These are phyloP conservation scores for Neofusicoccum cordaticola DNA, from an alignment of 2,329 filamentous ascomycete species.

Conservation along the genomic window DNA sequence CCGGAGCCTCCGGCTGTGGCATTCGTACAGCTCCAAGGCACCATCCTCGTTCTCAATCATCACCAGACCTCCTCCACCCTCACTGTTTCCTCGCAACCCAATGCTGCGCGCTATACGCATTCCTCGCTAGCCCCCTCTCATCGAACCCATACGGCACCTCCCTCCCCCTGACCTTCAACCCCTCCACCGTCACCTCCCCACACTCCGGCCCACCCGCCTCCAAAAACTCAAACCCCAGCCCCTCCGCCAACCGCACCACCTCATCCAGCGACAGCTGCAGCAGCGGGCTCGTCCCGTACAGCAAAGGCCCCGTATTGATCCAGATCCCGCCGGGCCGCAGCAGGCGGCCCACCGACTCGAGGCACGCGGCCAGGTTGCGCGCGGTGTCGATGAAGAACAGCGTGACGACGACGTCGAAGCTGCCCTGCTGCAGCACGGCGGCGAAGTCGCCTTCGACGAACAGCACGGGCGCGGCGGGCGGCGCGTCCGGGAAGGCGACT, in stretches of 20 bases:
- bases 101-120: conserved; percentile 55
- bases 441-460: conserved; percentile 59
- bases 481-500: conserved; percentile 47
- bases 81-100: conserved; percentile 47
- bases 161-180: conserved; percentile 35
- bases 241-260: conserved; percentile 48
- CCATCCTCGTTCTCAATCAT: too few species aligned
- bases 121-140: conserved; percentile 49
- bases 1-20: too few species aligned
- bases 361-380: conserved; percentile 53
- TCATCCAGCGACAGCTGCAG: conserved; percentile 54
- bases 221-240: conserved; percentile 53
- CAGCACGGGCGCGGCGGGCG: conserved; percentile 35
- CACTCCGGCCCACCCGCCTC: conserved; percentile 40
- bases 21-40: too few species aligned
- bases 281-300: conserved; percentile 47
- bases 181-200: conserved; percentile 45
- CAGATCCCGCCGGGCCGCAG: conserved; percentile 51
- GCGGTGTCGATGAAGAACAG: conserved; percentile 63
- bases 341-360: conserved; percentile 52
- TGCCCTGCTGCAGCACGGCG: conserved; percentile 31
- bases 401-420: conserved; percentile 53
- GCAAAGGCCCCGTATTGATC: conserved; percentile 56
- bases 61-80: neutral
- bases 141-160: conserved; percentile 55